Evolutionary conservation across 139 green algal species (phyloP), one percentile per base, ranked within the genome.

Genomic region (Micractinium conductrix): DNA sequence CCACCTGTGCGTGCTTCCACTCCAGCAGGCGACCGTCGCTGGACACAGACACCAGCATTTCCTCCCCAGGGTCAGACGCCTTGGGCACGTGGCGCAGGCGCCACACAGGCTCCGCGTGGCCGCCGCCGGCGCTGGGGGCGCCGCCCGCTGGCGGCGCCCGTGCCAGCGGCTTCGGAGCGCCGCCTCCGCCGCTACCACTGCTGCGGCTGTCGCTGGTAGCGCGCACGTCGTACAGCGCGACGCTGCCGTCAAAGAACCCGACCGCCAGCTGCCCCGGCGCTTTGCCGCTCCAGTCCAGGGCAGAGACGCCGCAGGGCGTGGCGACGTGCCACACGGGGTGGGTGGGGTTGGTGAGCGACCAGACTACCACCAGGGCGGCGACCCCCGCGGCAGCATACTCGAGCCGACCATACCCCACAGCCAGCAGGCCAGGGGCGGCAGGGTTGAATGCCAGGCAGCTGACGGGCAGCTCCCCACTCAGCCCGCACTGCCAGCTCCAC

Each of bases 31-130:
- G 89, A 55, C 95, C 95, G 67, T 98, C 95, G 28, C 93, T 95
- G n/a, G 93, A 96, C 45, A 96, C 92, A 42, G 94, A 96, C 21
- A 98, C 89, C 38, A 98, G 90, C 38, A 85, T 73, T 90, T 98
- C 95, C 58, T 94, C 93, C 24, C 48, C 70, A 17, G 89, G 86
- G 38, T 97, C 94, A 10, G 75, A 70, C 26, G 92, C 93, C 30
- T 88, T 74, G 86, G 95, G 91, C 44, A 98, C 86, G 92, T 93
- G 96, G 24, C 88, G 80, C 42, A 98, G 81, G 81, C 91, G 78
- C 93, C 92, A 96, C 53, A 96, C 93, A 1, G 94, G 92, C 80
- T 95, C 94, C 12, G 94, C 84, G 93, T 93, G 45, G 90, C 95
- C 60, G 63, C 90, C 38, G 74, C 71, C 38, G 89, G 26, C 42